Evolutionary conservation across 257 asterid species (phyloP).

Genomic region (Lavandula angustifolia): DNA sequence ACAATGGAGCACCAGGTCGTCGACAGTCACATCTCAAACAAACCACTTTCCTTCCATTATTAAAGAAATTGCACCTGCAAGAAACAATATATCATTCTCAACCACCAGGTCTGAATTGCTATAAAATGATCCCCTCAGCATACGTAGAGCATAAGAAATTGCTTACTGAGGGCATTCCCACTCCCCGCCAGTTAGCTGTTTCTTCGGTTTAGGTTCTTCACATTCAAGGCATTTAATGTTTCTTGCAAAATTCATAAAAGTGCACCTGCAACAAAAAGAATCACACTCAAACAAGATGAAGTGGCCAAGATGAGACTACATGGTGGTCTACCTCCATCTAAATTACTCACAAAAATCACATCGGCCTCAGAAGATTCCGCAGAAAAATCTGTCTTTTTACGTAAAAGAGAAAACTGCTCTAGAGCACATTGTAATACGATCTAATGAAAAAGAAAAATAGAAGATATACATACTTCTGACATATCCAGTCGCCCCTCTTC

Average conservation of each 20-base stretch:
- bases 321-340: too few species aligned
- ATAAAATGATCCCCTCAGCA: conserved; percentile 17
- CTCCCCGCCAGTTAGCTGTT: conserved; percentile 76
- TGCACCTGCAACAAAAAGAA: conserved; percentile 63
- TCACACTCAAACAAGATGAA: not conserved
- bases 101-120: conserved; percentile 8
- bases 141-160: conserved; percentile 14
- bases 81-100: conserved; percentile 19
- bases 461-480: conserved; percentile 66
- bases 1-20: conserved; percentile 55
- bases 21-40: conserved; percentile 85
- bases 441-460: not conserved
- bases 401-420: not conserved
- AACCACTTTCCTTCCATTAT: conserved; percentile 69
- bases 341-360: too few species aligned
- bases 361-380: not conserved
- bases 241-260: conserved; percentile 94
- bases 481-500: conserved; percentile 98
- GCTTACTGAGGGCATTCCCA: conserved; percentile 98
- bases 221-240: conserved; percentile 86
- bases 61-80: conserved; percentile 77
- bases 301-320: not conserved
- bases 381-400: not conserved
- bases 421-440: conserved; percentile 10
- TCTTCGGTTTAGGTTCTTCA: conserved; percentile 76